phyloP scores from a whole-genome alignment of 1,284 basidiomycete genomes.

The Irpex sp. region DNA sequence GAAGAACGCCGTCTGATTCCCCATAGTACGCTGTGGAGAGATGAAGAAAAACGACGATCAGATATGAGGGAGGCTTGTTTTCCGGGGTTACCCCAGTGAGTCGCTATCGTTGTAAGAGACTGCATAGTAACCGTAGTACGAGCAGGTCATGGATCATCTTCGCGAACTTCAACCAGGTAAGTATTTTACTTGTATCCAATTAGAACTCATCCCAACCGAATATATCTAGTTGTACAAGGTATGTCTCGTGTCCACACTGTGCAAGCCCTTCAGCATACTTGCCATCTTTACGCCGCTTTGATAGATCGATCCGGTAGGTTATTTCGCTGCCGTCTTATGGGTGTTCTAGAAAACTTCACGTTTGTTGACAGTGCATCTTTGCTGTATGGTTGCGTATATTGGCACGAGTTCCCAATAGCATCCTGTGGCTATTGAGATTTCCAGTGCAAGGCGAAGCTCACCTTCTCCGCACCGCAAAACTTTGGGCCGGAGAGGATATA shows the following conservation, averaged over 20 bases:
- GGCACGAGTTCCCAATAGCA: constrained; percentile 44
- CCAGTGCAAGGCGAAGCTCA: constrained; percentile 54
- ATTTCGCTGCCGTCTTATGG: background rate
- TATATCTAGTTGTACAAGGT: constrained; percentile 46
- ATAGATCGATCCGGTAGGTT: constrained; percentile 46
- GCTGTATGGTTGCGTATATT: constrained; percentile 56
- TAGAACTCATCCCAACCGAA: constrained; percentile 14
- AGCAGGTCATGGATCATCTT: constrained; percentile 50
- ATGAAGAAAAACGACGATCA: constrained; percentile 43
- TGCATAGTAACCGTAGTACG: background rate
- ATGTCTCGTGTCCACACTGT: background rate
- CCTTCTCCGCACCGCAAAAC: constrained; percentile 42
- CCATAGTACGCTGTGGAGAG: constrained; percentile 38
- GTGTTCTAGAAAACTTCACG: background rate
- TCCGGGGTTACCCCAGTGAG: constrained; percentile 44
- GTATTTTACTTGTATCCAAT: constrained; percentile 8
- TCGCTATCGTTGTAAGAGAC: background rate
- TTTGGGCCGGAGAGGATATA: constrained; percentile 53
- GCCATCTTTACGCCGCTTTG: background rate
- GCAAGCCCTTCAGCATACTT: too few species aligned
- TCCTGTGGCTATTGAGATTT: constrained; percentile 62
- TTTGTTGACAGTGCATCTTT: constrained; percentile 38
- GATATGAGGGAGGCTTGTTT: constrained; percentile 42
- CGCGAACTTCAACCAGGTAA: constrained; percentile 61
- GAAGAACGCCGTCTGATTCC: constrained; percentile 17